Evolutionary conservation across 345 rosid genomes (phyloP), one percentile per base, ranked within the genome.

Genomic region (Dimocarpus longan): DNA sequence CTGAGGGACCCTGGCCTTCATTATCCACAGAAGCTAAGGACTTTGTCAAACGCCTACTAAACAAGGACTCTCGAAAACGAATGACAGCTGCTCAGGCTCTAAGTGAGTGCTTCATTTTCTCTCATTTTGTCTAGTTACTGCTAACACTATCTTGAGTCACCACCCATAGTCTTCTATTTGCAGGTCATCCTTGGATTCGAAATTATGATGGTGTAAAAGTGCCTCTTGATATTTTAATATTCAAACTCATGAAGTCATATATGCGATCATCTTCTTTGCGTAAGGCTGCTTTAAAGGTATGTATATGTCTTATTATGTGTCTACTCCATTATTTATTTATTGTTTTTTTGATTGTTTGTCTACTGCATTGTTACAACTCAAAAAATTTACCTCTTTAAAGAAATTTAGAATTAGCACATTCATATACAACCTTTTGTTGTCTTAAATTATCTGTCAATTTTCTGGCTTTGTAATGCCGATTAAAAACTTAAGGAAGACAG

Each of bases 121-220:
- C 70, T 80, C 71, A 22, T 64, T 18, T 66, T 44, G 37, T 82
- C 68, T 40, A 43, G 75, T 82, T 48, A 66, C 75, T 52, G 24
- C 12, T 66, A 54, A 32, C 56, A 10, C 70, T 46, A 50, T 75
- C 82, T 70, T 72, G 52, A 79, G 46, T 76, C 71, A 64, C 73
- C 78, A 3, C 8, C 71, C 9, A 66, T 48, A 22, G 67, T 72
- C 9, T 79, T 46, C 28, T 39, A 18, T 83, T 76, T 76, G 32
- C 89, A 96, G 99, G 95, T 84, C 98, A 96, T 88, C 97, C 99
- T 71, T 96, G 99, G 99, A 82, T 94, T 7, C 84, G 88, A 68
- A 84, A 86, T 59, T 79, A 73, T 75, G 81, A 79, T 52, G 85
- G 82, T 52, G 84, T 84, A 28, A 91, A 87, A 80, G 85, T 93